Conservation (phyloP, 2,329 filamentous ascomycete genomes). For the Purpureocillium takamizusanense region DNA sequence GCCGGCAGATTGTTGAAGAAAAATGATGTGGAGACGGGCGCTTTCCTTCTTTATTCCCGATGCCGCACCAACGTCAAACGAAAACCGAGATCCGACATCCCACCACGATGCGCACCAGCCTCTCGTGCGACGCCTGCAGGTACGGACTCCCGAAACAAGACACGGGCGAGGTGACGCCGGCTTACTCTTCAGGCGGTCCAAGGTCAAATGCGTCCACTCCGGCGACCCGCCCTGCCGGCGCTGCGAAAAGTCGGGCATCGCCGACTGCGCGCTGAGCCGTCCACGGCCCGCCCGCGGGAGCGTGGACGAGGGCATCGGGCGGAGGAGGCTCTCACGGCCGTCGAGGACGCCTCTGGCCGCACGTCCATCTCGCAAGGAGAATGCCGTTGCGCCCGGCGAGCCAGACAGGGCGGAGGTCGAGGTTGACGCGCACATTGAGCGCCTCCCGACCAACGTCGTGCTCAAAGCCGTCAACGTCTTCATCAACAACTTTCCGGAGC, state of each 20-base stretch:
- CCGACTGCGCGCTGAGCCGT: constrained; percentile 16
- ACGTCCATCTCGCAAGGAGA: no score
- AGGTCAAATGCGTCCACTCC: constrained; percentile 23
- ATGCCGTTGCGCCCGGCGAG: background rate
- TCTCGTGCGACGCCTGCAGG: constrained; percentile 25
- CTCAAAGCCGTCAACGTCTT: constrained; percentile 24
- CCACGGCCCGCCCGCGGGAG: constrained; percentile 3
- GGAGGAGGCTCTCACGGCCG: no score
- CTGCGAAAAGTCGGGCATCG: constrained; percentile 16
- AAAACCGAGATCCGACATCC: constrained; percentile 1
- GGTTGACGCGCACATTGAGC: constrained; percentile 15
- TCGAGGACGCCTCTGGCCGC: no score
- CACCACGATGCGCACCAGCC: constrained; percentile 21
- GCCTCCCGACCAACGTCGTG: constrained; percentile 14
- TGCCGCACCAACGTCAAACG: background rate
- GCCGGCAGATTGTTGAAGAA: no score
- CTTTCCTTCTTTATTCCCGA: background rate
- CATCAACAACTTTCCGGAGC: constrained; percentile 23
- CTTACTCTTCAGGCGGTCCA: constrained; percentile 16
- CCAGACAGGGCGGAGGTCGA: constrained; percentile 2
- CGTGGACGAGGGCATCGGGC: no score
- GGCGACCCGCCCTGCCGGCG: constrained; percentile 20
- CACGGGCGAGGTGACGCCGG: background rate
- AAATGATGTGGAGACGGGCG: no score
- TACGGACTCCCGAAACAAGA: constrained; percentile 6